phyloP scores from a whole-genome alignment of 1,139 yeast genomes.

The Meyerozyma guilliermondii region DNA sequence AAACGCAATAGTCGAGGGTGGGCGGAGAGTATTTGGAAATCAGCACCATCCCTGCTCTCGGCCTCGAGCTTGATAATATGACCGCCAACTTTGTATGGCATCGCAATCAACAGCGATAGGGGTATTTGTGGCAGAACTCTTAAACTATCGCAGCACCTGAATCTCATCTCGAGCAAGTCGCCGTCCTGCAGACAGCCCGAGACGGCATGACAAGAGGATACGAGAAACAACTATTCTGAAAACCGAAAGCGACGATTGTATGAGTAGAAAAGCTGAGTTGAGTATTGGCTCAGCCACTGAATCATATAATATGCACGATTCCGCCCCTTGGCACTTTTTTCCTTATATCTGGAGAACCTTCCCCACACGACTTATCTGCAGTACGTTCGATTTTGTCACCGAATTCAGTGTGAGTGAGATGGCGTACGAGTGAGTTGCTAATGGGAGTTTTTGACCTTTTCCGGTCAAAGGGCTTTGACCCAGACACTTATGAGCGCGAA shows the following conservation, averaged over 20 bases:
- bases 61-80: conserved; percentile 19
- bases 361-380: background rate
- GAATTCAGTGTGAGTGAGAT: background rate
- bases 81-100: conserved; percentile 35
- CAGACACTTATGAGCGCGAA: conserved; percentile 47
- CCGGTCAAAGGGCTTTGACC: conserved; percentile 38
- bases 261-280: too few species aligned
- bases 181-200: background rate
- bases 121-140: too few species aligned
- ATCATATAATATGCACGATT: too few species aligned
- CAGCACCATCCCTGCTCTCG: conserved; percentile 19
- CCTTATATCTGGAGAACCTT: background rate
- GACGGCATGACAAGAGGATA: too few species aligned
- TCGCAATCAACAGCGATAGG: conserved; percentile 6
- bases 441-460: conserved; percentile 30
- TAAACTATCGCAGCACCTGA: background rate
- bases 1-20: conserved; percentile 28
- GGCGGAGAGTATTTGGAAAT: conserved; percentile 18
- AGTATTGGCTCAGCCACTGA: too few species aligned
- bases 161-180: background rate
- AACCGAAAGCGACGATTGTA: too few species aligned
- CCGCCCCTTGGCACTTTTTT: too few species aligned
- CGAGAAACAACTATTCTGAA: too few species aligned
- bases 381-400: background rate
- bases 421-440: background rate